Base-by-base conservation (phyloP, 129 eudicot genomes). In the Pulicaria dysenterica region DNA sequence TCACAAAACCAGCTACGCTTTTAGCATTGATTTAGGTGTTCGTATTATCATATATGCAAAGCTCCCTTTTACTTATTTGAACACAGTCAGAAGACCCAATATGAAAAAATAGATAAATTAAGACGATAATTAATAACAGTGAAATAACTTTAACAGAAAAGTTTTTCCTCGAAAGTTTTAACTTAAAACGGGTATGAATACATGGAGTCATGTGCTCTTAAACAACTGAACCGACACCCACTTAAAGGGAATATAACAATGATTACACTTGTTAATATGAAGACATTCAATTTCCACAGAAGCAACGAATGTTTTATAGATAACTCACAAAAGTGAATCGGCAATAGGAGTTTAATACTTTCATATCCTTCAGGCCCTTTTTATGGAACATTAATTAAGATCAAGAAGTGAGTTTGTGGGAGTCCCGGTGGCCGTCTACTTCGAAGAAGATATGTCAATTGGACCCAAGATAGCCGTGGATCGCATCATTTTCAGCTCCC, bases 341-440 rank as follows among this genome's bases (percentile, higher is more conserved):
- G 93, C 91, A 5, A 94, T 84, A 48, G 97, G 97, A 17, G 89
- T 92, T 67, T 88, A 0, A 24, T 24, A 88, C n/a, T n/a, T n/a
- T n/a, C 96, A 34, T 79, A 92, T 88, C 84, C 97, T 39, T 92
- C 96, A 10, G 84, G 78, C 15, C 87, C 96, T 80, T 92, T 96
- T 65, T 88, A 88, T 0, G 96, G 89, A 8, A 86, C 93, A 80
- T 92, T 92, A 12, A 92, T n/a, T n/a, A 12, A 92, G 93, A 82
- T 92, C 96, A 69, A 80, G 96, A 65, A 91, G 85, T 34, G 97
- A 77, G 6, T 85, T 78, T 10, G 80, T 37, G 6, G 78, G 68
- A 66, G 83, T 83, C 12, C 85, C 95, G 6, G 89, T 82, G 0
- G 77, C 64, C 1, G 83, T 64, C 0, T 77, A 48, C 70, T 78